Conservation (phyloP, 2,329 filamentous ascomycete genomes). For the Raffaelea deltoideospora region DNA sequence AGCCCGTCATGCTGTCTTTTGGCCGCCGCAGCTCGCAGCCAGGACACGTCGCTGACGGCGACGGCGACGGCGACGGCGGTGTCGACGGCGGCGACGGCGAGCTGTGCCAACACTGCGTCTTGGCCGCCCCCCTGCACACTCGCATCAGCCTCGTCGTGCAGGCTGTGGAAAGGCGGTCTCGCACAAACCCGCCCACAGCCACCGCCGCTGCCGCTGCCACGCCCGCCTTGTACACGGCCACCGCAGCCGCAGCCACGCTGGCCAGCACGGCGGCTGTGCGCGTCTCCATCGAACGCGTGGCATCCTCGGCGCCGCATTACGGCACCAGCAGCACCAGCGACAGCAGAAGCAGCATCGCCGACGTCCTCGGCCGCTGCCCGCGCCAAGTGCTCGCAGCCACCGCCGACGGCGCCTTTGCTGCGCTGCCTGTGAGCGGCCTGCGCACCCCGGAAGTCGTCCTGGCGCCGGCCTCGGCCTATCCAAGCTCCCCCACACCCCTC, state of each 20-base stretch:
- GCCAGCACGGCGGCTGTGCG: conserved; percentile 33
- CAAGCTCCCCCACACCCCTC: not conserved
- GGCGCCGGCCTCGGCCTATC: conserved; percentile 1
- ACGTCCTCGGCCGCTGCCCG: conserved; percentile 28
- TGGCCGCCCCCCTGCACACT: conserved; percentile 33
- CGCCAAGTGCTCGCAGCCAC: conserved; percentile 49
- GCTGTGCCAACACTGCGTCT: conserved; percentile 23
- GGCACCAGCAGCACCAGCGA: not conserved
- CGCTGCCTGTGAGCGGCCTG: conserved; percentile 35
- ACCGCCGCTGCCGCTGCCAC: too few species aligned
- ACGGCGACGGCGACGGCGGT: conserved; percentile 3
- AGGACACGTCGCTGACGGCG: not conserved
- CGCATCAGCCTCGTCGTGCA: conserved; percentile 38
- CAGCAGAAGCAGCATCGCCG: not conserved
- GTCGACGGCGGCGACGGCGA: conserved; percentile 13
- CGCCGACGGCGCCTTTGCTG: conserved; percentile 59
- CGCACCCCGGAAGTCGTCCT: conserved; percentile 7
- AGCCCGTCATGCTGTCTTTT: conserved; percentile 24
- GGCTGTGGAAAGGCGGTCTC: conserved; percentile 6
- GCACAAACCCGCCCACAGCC: too few species aligned
- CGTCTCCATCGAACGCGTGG: conserved; percentile 57
- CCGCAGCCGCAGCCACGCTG: conserved; percentile 11
- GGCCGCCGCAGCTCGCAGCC: too few species aligned
- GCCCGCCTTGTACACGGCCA: conserved; percentile 12
- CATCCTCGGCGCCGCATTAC: conserved; percentile 10